Evolutionary conservation across 345 rosid species (phyloP).

Genomic region (Melaleuca alternifolia): DNA sequence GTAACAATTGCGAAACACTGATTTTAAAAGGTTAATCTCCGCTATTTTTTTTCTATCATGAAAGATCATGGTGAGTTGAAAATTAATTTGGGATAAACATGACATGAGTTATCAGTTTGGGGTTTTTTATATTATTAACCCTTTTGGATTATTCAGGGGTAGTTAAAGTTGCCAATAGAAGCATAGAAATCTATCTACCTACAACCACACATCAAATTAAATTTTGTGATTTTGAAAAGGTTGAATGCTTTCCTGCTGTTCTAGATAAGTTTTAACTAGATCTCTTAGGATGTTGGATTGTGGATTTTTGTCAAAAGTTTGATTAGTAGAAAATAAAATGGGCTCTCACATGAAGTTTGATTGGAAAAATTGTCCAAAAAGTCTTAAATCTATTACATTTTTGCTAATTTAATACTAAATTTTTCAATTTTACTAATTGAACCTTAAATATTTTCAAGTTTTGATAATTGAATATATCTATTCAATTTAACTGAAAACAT

Average conservation of each 20-base stretch:
- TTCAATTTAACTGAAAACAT: no score
- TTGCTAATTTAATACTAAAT: no score
- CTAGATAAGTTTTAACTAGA: not conserved
- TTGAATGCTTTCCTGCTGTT: not conserved
- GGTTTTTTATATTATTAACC: not conserved
- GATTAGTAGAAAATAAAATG: not conserved
- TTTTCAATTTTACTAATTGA: no score
- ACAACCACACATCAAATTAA: not conserved
- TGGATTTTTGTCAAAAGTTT: not conserved
- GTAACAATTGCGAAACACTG: not conserved
- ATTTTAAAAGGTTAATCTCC: not conserved
- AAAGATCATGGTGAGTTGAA: not conserved
- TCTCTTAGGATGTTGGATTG: not conserved
- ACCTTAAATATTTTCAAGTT: no score
- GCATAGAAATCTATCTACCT: not conserved
- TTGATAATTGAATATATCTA: no score
- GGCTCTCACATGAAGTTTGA: not conserved
- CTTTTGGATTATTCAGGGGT: accelerated
- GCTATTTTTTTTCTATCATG: no score
- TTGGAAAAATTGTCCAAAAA: not conserved
- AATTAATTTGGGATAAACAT: not conserved
- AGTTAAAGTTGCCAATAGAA: not conserved
- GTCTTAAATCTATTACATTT: no score
- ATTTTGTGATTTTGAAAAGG: not conserved
- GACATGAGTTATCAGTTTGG: not conserved